Percentiles rank a stretch among this genome's conserved stretches.
These are phyloP conservation scores for Epichloe sylvatica DNA, from an alignment of 2,329 filamentous ascomycete species.

Conservation along the genomic window DNA sequence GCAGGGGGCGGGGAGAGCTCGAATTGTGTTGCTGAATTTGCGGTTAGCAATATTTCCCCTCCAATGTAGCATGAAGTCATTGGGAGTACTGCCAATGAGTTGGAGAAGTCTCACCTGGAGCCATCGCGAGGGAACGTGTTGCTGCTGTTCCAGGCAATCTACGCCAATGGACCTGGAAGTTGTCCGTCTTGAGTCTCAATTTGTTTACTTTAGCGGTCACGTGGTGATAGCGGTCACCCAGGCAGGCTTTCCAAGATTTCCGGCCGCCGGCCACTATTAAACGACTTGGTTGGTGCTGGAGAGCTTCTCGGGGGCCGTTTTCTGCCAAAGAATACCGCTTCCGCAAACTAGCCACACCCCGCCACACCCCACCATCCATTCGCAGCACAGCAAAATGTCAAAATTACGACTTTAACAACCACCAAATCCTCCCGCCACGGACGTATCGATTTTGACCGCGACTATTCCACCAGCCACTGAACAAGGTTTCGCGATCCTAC, in stretches of 20 bases:
- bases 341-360: slow-evolving; percentile 21
- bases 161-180: not conserved
- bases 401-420: slow-evolving; percentile 17
- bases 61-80: not conserved
- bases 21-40: slow-evolving; percentile 53
- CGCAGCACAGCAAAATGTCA: slow-evolving; percentile 26
- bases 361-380: slow-evolving; percentile 27
- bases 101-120: slow-evolving; percentile 23
- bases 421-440: not conserved
- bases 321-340: slow-evolving; percentile 20
- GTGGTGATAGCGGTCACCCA: slow-evolving; percentile 15
- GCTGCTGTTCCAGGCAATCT: not conserved
- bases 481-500: not conserved
- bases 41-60: not conserved
- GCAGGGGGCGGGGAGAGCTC: slow-evolving; percentile 68
- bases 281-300: no score
- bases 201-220: slow-evolving; percentile 27
- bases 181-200: slow-evolving; percentile 7
- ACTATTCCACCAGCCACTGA: not conserved
- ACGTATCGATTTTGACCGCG: not conserved
- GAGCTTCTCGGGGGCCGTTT: slow-evolving; percentile 7
- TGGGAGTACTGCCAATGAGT: not conserved
- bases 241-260: not conserved
- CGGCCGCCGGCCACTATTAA: no score
- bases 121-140: slow-evolving; percentile 18